Base-by-base conservation (phyloP, 1,139 yeast species). In the Sugiyamaella novakii region DNA sequence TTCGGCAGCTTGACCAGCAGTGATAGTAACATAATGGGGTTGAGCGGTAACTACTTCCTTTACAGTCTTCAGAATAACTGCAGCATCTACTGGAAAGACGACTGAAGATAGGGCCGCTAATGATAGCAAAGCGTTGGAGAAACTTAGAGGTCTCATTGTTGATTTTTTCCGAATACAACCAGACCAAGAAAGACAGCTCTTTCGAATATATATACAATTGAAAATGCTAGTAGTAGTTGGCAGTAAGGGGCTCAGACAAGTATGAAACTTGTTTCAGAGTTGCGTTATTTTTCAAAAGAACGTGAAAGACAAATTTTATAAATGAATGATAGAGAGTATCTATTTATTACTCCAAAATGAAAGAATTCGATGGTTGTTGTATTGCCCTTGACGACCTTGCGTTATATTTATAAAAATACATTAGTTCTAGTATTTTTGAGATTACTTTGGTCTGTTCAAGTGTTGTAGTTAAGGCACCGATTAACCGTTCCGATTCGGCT, bases 1-100 rank as follows among this genome's bases (percentile, higher is more conserved):
- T 6, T 54, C 46, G 5, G 42, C 53, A 18, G 54, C 39, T 14
- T 43, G 48, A 4, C 50, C 54, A 28, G 53, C 55, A 5, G 62
- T 58, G 18, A 60, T 56, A 1, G 64, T 61, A 22, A 55, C 57
- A 43, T 50, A 53, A n/a, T 52, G 29, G 1, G 62, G 56, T 10
- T 55, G 51, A 18, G 60, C 56, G 12, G 59, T 57, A n/a, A 56
- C 54, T 19, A 50, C 51, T 17, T 51, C 54, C 11, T 54, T 46
- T 5, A 47, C 49, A 12, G 50, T 47, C 12, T 44, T 51, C 45
- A 54, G 46, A 18, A 59, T 51, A 25, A 59, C 59, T 17, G 56
- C 58, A 1, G 59, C 25, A 10, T 35, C 36, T 15, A 21, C 35
- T n/a, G 14, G 36, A 3, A 27, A 29, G 30, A 43, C 31, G 5